These are phyloP conservation scores for Nakaseomyces delphensis DNA, from an alignment of 1,139 yeast species.

Conservation along the genomic window DNA sequence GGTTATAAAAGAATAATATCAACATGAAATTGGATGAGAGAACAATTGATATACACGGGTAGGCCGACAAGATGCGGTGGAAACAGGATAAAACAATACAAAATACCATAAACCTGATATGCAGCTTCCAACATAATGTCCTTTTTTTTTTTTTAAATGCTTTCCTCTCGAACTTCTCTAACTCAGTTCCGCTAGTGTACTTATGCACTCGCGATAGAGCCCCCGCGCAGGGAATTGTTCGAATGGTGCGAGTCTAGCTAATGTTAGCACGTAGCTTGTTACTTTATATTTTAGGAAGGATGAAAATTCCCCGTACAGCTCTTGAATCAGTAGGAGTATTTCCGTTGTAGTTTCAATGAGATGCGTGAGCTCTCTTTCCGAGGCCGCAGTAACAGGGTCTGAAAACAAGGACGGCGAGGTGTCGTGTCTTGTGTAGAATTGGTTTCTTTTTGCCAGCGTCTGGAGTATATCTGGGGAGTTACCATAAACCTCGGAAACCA, in stretches of 20 bases:
- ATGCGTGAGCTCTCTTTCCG: background rate
- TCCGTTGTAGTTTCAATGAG: background rate
- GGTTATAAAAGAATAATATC: too few species aligned
- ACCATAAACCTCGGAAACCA: background rate
- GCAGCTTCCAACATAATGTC: too few species aligned
- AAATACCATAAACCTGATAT: too few species aligned
- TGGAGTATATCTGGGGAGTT: conserved; percentile 5
- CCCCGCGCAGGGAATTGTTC: background rate
- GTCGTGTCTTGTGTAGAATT: background rate
- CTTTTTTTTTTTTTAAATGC: too few species aligned
- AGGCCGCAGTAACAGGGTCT: background rate
- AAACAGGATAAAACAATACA: too few species aligned
- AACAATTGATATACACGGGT: too few species aligned
- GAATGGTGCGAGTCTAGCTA: background rate
- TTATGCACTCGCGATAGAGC: background rate
- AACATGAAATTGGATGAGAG: too few species aligned
- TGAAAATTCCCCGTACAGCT: background rate
- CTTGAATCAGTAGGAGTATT: background rate
- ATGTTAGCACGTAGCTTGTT: background rate
- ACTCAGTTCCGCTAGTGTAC: background rate
- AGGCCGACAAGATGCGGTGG: too few species aligned
- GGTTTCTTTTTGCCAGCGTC: conserved; percentile 5
- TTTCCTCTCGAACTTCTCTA: too few species aligned
- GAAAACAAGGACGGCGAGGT: background rate
- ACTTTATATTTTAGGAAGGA: background rate